A percentile compares a stretch with the other conserved stretches of the same genome.
These are phyloP conservation scores for Apostasia shenzhenica DNA, from an alignment of 106 monocot genomes.

Conservation along the genomic window DNA sequence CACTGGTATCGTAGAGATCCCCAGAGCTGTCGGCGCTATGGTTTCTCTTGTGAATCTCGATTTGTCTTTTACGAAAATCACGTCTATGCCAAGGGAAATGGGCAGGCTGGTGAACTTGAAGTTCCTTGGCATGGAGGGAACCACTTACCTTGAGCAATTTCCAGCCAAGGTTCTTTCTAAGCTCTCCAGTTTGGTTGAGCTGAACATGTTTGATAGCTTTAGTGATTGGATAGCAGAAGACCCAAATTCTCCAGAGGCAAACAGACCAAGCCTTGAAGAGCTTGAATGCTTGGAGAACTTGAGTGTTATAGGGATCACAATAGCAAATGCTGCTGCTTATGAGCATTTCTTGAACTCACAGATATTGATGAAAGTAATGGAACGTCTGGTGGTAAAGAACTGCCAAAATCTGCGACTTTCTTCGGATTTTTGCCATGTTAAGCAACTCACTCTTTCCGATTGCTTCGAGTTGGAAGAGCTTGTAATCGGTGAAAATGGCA, in stretches of 20 bases:
- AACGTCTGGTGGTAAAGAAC: slow-evolving; percentile 8
- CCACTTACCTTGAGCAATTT: neutral
- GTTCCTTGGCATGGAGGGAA: slow-evolving; percentile 1
- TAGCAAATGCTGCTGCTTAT: neutral
- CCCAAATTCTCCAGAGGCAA: neutral
- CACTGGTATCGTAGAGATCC: slow-evolving; percentile 5
- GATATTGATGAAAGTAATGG: neutral
- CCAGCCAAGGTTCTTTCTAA: neutral
- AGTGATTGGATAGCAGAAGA: neutral
- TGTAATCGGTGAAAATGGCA: neutral
- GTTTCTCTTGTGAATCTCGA: slow-evolving; percentile 2
- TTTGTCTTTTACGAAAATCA: slow-evolving; percentile 7
- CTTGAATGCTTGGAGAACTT: neutral
- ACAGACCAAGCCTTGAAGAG: neutral
- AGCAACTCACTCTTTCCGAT: neutral
- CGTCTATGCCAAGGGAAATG: slow-evolving; percentile 4
- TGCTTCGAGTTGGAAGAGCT: neutral
- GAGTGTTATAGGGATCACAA: slow-evolving; percentile 3
- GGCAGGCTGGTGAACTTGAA: slow-evolving; percentile 6
- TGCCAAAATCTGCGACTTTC: slow-evolving; percentile 14
- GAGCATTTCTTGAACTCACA: slow-evolving; percentile 1
- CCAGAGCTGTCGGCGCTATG: neutral
- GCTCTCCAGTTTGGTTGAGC: slow-evolving; percentile 1
- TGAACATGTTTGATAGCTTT: neutral
- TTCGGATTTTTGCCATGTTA: neutral